A percentile compares a stretch with the other conserved stretches of the same genome.
phyloP scores from a whole-genome alignment of 148 eudicot genomes.

The Vaccinium corymbosum region DNA sequence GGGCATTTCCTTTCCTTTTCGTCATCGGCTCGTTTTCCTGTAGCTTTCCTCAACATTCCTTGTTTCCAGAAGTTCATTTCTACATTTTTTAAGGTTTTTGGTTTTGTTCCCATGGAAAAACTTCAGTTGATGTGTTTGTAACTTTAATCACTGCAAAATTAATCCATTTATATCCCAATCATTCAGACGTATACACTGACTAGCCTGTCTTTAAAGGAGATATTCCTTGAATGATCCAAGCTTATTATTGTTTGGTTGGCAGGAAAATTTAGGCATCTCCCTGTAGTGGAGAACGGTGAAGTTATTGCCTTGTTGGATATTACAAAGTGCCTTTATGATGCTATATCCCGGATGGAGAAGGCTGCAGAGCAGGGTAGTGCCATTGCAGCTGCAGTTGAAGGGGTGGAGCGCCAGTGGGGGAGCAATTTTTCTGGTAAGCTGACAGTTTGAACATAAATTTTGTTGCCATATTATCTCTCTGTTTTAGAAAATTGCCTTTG shows the following conservation, averaged over 20 bases:
- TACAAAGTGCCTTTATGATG: slow-evolving; percentile 95
- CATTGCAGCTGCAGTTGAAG: slow-evolving; percentile 97
- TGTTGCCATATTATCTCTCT: neutral
- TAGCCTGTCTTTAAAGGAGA: neutral
- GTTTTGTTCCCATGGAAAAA: neutral
- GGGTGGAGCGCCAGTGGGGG: slow-evolving; percentile 91
- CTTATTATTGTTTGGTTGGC: slow-evolving; percentile 16
- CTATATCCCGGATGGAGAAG: slow-evolving; percentile 93
- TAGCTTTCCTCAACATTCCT: neutral
- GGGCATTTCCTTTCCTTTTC: neutral
- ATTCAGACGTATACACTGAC: neutral
- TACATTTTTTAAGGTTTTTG: neutral
- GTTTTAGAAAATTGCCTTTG: neutral
- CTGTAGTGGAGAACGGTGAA: slow-evolving; percentile 98
- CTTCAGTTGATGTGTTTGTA: slow-evolving; percentile 6
- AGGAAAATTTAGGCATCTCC: slow-evolving; percentile 98
- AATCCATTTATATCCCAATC: neutral
- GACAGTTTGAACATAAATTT: neutral
- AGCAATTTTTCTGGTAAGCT: slow-evolving; percentile 70
- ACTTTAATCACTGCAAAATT: neutral
- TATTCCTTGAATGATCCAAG: neutral
- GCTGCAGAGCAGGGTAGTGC: slow-evolving; percentile 99
- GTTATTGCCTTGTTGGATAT: slow-evolving; percentile 94
- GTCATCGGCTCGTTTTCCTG: neutral
- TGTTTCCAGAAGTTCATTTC: neutral